phyloP scores from a whole-genome alignment of 2,329 filamentous ascomycete genomes.

The Metarhizium album region DNA sequence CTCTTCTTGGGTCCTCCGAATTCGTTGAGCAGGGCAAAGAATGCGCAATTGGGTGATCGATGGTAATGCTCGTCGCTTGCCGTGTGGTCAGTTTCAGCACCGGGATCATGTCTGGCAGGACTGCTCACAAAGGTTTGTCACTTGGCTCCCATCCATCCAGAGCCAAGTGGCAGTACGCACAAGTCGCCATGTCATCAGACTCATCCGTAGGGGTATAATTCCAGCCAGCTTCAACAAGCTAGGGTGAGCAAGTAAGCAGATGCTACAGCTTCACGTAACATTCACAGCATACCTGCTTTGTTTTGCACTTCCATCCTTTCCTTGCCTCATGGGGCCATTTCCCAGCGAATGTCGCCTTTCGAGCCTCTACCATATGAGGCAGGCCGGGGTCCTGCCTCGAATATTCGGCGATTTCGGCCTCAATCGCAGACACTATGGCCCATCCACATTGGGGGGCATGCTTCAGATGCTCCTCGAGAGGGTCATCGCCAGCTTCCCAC shows the following conservation, averaged over 20 bases:
- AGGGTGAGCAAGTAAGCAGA: constrained; percentile 6
- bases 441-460: constrained; percentile 78
- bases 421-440: constrained; percentile 61
- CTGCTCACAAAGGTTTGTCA: constrained; percentile 71
- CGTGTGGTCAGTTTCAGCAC: constrained; percentile 13
- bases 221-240: constrained; percentile 90
- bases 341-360: constrained; percentile 72
- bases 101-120: too few species aligned
- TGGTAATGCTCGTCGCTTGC: constrained; percentile 73
- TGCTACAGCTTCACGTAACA: neutral
- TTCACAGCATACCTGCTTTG: constrained; percentile 57
- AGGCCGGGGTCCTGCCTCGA: constrained; percentile 64
- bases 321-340: constrained; percentile 86
- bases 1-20: constrained; percentile 45
- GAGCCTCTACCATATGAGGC: constrained; percentile 60
- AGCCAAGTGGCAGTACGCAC: constrained; percentile 79
- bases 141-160: constrained; percentile 91
- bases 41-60: constrained; percentile 68
- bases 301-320: constrained; percentile 81
- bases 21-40: constrained; percentile 60
- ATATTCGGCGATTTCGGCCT: constrained; percentile 50
- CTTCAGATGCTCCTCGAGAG: constrained; percentile 73
- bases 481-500: constrained; percentile 82
- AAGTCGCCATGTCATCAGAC: constrained; percentile 81
- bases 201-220: constrained; percentile 79